phyloP scores from a whole-genome alignment of 1,284 basidiomycete genomes.

The Cryptococcus sp. region DNA sequence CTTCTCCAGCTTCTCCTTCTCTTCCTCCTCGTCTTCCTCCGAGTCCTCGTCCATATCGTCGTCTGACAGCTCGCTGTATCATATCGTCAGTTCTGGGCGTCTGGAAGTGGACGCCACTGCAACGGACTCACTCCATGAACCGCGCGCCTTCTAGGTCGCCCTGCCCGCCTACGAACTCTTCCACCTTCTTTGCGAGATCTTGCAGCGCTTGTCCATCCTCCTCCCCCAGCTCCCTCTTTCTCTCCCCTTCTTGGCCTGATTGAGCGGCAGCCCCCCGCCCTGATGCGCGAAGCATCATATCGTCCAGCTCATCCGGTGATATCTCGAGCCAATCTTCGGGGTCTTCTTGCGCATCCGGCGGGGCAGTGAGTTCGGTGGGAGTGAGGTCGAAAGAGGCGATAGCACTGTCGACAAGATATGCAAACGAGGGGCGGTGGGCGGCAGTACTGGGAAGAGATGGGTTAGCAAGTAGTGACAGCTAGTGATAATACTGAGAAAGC shows the following conservation, averaged over 20 bases:
- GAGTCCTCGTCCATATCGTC: constrained; percentile 49
- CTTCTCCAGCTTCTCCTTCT: constrained; percentile 33
- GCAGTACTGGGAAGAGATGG: constrained; percentile 19
- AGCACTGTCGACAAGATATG: constrained; percentile 64
- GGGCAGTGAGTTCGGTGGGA: constrained; percentile 11
- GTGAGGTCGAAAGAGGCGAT: constrained; percentile 44
- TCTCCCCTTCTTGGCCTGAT: constrained; percentile 31
- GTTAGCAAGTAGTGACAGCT: not conserved
- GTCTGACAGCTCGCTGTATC: constrained; percentile 50
- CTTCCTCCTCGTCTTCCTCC: constrained; percentile 40
- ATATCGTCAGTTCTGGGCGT: not conserved
- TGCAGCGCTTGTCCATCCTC: constrained; percentile 68
- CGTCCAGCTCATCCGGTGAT: constrained; percentile 47
- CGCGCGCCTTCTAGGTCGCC: constrained; percentile 80
- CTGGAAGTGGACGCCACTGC: not conserved
- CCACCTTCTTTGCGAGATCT: constrained; percentile 75
- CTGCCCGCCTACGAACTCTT: constrained; percentile 78
- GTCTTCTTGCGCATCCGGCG: constrained; percentile 31
- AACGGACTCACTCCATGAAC: constrained; percentile 72
- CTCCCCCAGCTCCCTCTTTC: constrained; percentile 51
- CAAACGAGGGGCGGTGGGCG: constrained; percentile 65
- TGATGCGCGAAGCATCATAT: constrained; percentile 37
- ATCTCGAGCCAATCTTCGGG: constrained; percentile 46
- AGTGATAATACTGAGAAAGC: not conserved
- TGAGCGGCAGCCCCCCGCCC: constrained; percentile 14